Evolutionary conservation across 345 rosid genomes (phyloP).

Genomic region (Hibiscus syriacus): DNA sequence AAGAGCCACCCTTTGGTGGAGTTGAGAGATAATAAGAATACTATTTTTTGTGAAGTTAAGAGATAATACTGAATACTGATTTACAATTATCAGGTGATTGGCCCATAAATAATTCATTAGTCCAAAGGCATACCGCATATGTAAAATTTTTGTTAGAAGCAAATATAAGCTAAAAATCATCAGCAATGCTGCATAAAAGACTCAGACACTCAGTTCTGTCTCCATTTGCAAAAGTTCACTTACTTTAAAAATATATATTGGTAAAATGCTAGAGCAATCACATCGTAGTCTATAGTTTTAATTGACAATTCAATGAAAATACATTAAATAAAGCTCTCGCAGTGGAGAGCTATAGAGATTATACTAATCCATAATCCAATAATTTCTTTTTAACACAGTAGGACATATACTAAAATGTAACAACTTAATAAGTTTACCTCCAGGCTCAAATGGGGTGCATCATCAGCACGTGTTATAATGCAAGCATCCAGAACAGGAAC

Average conservation of each 20-base stretch:
- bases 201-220: not conserved
- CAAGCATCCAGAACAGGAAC: constrained; percentile 98
- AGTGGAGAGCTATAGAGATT: not conserved
- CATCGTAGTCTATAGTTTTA: not conserved
- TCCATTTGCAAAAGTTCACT: not conserved
- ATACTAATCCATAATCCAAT: not conserved
- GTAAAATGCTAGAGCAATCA: not conserved
- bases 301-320: not conserved
- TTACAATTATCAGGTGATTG: not conserved
- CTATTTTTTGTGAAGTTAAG: not conserved
- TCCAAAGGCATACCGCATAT: not conserved
- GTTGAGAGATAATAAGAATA: not conserved
- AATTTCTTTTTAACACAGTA: not conserved
- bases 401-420: not conserved
- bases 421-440: constrained; percentile 34
- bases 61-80: not conserved
- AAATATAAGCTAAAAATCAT: not conserved
- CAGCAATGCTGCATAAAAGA: not conserved
- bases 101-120: not conserved
- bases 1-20: not conserved
- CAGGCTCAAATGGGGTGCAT: constrained; percentile 80
- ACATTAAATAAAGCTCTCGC: not conserved
- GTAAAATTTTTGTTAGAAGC: not conserved
- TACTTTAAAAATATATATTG: not conserved
- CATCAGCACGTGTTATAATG: constrained; percentile 86